A percentile compares a stretch with the other conserved stretches of the same genome.
These are phyloP conservation scores for Syzygium jambos DNA, from an alignment of 345 rosid species.

Conservation along the genomic window DNA sequence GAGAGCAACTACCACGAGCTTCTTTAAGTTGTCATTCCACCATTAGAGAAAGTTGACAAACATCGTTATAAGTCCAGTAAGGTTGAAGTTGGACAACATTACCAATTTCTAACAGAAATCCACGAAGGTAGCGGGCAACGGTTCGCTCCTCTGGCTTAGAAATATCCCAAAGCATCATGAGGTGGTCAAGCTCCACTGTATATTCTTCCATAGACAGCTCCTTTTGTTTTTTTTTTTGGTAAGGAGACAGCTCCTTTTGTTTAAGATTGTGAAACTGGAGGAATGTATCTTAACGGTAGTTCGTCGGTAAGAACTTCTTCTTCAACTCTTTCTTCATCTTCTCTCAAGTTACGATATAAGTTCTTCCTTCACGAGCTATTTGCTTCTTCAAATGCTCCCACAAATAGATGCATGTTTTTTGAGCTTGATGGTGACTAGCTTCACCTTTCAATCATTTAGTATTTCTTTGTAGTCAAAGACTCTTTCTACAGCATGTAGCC, in stretches of 20 bases:
- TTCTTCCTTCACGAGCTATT: not conserved
- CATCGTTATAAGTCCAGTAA: not conserved
- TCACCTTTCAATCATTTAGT: no score
- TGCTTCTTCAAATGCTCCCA: not conserved
- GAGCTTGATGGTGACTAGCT: not conserved
- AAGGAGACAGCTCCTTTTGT: not conserved
- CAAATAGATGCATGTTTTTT: not conserved
- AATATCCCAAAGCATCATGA: not conserved
- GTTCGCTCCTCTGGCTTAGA: not conserved
- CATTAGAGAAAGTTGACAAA: not conserved
- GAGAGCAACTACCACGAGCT: not conserved
- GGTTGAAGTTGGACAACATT: not conserved
- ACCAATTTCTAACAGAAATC: fast-evolving
- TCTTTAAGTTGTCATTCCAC: not conserved
- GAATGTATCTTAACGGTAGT: not conserved
- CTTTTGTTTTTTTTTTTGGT: no score
- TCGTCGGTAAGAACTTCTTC: fast-evolving
- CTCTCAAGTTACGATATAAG: fast-evolving
- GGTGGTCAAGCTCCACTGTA: not conserved
- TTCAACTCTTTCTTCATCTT: not conserved
- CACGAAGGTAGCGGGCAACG: not conserved
- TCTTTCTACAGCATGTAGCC: fast-evolving
- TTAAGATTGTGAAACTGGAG: not conserved
- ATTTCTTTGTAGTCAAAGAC: not conserved
- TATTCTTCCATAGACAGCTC: not conserved